Base-by-base conservation (phyloP, 176 grass and related monocot genomes). In the Raddia guianensis region DNA sequence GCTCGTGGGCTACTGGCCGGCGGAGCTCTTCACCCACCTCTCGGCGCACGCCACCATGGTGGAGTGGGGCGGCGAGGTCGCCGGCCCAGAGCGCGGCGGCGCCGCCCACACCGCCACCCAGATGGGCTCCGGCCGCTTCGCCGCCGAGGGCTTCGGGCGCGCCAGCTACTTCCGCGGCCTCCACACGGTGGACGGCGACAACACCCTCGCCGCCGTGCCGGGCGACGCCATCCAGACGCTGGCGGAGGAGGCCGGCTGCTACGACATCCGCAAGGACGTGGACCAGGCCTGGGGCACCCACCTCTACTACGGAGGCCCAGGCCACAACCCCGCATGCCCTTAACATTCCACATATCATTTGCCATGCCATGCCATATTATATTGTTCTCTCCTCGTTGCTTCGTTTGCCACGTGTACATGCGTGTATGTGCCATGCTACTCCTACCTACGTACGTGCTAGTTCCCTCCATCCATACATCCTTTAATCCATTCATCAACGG, bases 61-160 rank as follows among this genome's bases (percentile, higher is more conserved):
- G 10, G 92, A 98, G 60, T 98, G 95, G 95, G 95, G 95, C 45
- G 95, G 95, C 49, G 95, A 98, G 86, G 92, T 98, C 42, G 95
- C 94, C 6, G 89, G 94, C 90, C 87, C 89, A 66, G 50, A 77
- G 45, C 80, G 90, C 0, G 75, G 37, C 33, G 95, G 92, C 21
- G 81, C 61, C 21, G 81, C 61, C 7, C 92, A 98, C 90, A 98
- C 95, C 3, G 75, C 88, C 57, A 98, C 95, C 6, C 92, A 98
- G 77, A 98, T 98, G 95, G 95, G 95, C 0, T 98, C 95, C 0
- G 95, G 95, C 2, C 78, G 81, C 49, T 94, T 98, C 56, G 90
- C 95, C 8, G 65, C 3, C 35, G 88, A 90, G 0, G 92, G 92
- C 0, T 98, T 98, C 90, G 86, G 78, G 5, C 70, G 89, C 12